Percentiles rank a stretch among this genome's conserved stretches.
Conservation (phyloP, 345 rosid genomes). For the Salix udensis region DNA sequence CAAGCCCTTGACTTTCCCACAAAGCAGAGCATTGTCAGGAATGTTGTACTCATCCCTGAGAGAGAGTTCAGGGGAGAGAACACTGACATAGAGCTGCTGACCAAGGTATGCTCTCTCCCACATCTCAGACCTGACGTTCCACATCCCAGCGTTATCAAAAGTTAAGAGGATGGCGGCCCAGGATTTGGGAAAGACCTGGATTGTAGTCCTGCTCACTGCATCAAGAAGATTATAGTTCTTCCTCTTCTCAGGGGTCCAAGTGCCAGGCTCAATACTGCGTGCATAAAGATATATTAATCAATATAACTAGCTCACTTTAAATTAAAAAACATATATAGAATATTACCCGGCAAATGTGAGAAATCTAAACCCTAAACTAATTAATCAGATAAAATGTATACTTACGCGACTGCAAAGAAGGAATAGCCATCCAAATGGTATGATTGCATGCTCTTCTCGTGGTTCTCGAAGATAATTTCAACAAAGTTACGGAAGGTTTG, state of each 20-base stretch:
- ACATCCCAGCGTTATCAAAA: slow-evolving; percentile 91
- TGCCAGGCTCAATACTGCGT: slow-evolving; percentile 64
- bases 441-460: slow-evolving; percentile 60
- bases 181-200: slow-evolving; percentile 80
- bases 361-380: no score
- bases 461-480: slow-evolving; percentile 78
- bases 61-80: slow-evolving; percentile 59
- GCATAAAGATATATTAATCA: neutral
- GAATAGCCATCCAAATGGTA: slow-evolving; percentile 67
- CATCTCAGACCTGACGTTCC: slow-evolving; percentile 77
- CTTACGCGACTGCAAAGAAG: slow-evolving; percentile 80
- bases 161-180: slow-evolving; percentile 85
- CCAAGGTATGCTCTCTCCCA: slow-evolving; percentile 69
- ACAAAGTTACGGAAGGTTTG: slow-evolving; percentile 63
- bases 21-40: slow-evolving; percentile 50
- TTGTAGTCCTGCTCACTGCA: slow-evolving; percentile 78
- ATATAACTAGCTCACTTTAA: neutral
- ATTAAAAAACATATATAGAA: no score
- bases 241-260: slow-evolving; percentile 78
- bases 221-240: slow-evolving; percentile 70
- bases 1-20: slow-evolving; percentile 56
- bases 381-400: neutral
- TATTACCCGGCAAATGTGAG: neutral
- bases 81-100: slow-evolving; percentile 65
- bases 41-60: slow-evolving; percentile 81